phyloP scores from a whole-genome alignment of 1,139 yeast genomes.

The Hyphopichia wangnamkhiaoensis region DNA sequence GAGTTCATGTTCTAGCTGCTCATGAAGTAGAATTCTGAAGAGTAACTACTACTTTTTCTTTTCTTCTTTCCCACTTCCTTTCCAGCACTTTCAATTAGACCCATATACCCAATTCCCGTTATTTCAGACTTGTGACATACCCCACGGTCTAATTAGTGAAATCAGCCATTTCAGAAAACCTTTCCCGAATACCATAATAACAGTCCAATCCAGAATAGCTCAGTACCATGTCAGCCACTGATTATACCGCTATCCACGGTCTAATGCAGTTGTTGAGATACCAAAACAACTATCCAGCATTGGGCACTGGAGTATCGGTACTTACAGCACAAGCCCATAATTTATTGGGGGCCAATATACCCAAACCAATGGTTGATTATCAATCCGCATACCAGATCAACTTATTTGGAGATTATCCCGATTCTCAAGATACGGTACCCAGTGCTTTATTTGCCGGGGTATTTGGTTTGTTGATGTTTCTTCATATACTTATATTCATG shows the following conservation, averaged over 20 bases:
- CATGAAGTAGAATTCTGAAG: no score
- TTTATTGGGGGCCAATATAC: conserved; percentile 32
- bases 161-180: no score
- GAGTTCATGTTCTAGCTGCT: no score
- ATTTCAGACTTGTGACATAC: no score
- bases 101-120: no score
- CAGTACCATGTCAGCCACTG: conserved; percentile 1
- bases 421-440: conserved; percentile 58
- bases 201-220: no score
- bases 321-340: conserved; percentile 31
- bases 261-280: conserved; percentile 31
- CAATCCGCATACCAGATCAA: conserved; percentile 46
- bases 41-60: no score
- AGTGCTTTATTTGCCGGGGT: conserved; percentile 58
- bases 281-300: conserved; percentile 44
- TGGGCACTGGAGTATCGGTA: conserved; percentile 50
- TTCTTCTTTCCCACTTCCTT: no score
- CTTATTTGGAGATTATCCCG: conserved; percentile 70
- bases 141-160: no score
- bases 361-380: conserved; percentile 35
- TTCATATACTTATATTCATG: conserved; percentile 52
- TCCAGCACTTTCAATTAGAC: no score
- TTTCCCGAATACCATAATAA: no score
- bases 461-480: conserved; percentile 49
- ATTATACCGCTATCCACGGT: conserved; percentile 28